A percentile compares a stretch with the other conserved stretches of the same genome.
Evolutionary conservation across 2,329 filamentous ascomycete species (phyloP).

Genomic region (Didymella segeticola): DNA sequence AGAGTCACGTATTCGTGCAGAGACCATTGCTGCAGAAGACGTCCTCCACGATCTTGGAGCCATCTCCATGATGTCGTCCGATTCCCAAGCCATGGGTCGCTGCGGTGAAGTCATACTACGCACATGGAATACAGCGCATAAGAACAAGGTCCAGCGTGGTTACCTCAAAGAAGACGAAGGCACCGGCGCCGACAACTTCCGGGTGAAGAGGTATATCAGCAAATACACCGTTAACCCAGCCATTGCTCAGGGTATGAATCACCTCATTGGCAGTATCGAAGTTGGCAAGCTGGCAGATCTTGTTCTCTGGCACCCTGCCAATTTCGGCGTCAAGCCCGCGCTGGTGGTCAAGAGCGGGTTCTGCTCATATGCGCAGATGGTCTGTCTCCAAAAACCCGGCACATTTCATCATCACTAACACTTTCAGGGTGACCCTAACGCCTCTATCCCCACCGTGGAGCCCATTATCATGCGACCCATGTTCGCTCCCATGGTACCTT

Average conservation of each 20-base stretch:
- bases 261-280: conserved; percentile 86
- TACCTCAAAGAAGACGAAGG: conserved; percentile 77
- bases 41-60: conserved; percentile 93
- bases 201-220: conserved; percentile 89
- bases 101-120: conserved; percentile 92
- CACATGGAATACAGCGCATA: conserved; percentile 97
- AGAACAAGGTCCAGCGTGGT: conserved; percentile 90
- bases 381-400: conserved; percentile 48
- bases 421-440: conserved; percentile 57
- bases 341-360: conserved; percentile 87
- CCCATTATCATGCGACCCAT: conserved; percentile 84
- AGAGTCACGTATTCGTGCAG: conserved; percentile 89
- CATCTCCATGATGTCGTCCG: conserved; percentile 96
- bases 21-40: conserved; percentile 96
- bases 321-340: conserved; percentile 86
- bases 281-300: conserved; percentile 89
- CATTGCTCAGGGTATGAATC: conserved; percentile 86
- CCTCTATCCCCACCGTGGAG: conserved; percentile 80
- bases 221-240: conserved; percentile 98
- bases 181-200: conserved; percentile 83
- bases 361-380: conserved; percentile 84
- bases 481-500: conserved; percentile 78
- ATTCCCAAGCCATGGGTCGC: conserved; percentile 96
- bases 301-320: conserved; percentile 82
- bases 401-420: conserved; percentile 6